Evolutionary conservation across 345 rosid genomes (phyloP).

Genomic region (Rubroshorea leprosula): DNA sequence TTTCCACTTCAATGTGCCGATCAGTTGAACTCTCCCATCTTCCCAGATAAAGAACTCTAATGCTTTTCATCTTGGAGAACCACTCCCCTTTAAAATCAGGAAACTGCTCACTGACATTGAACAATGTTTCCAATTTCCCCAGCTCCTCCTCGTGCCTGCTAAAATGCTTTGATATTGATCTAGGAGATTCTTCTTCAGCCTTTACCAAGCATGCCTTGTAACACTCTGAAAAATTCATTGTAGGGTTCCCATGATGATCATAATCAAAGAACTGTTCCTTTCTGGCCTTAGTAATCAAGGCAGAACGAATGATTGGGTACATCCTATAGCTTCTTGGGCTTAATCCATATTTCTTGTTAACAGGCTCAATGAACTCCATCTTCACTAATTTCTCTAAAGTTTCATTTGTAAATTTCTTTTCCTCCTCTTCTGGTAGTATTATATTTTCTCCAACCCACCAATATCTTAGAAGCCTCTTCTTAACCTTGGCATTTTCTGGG

Average conservation of each 20-base stretch:
- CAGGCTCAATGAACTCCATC: conserved; percentile 32
- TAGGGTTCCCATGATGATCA: conserved; percentile 19
- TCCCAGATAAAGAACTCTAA: conserved; percentile 33
- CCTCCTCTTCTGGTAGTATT: conserved; percentile 3
- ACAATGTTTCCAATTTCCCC: conserved; percentile 8
- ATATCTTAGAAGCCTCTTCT: conserved; percentile 35
- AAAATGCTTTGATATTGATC: not conserved
- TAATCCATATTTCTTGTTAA: conserved; percentile 21
- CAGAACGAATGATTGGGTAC: conserved; percentile 37
- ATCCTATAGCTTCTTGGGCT: conserved; percentile 30
- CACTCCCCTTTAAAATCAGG: conserved; percentile 21
- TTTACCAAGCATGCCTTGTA: conserved; percentile 41
- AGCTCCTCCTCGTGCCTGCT: not conserved
- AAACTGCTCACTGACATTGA: conserved; percentile 25
- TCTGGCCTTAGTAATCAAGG: conserved; percentile 27
- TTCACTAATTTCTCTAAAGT: conserved; percentile 17
- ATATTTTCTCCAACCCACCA: conserved; percentile 60
- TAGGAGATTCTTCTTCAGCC: not conserved
- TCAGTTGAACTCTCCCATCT: conserved; percentile 23
- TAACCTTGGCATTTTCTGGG: conserved; percentile 39
- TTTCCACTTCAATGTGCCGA: conserved; percentile 37
- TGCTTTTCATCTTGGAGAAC: conserved; percentile 19
- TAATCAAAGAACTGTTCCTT: conserved; percentile 22
- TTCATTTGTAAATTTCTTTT: not conserved
- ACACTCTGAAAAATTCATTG: not conserved